Base-by-base conservation (phyloP, 805 yeast genomes). In the Jamesozyma lodderae region DNA sequence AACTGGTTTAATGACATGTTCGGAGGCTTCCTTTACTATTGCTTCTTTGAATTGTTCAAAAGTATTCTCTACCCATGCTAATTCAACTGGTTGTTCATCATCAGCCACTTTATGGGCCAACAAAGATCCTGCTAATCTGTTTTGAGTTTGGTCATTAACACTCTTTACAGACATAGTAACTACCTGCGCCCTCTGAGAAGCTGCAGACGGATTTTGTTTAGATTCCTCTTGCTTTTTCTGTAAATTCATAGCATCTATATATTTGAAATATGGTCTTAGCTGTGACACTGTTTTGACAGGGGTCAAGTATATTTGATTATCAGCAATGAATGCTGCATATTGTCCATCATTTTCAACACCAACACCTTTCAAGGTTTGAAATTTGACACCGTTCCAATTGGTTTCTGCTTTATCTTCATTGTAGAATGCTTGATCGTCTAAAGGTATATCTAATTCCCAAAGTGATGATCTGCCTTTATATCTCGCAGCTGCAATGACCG, bases 141-240 rank as follows among this genome's bases (percentile, higher is more conserved):
- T 69, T 36, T 77, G 77, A 3, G 73, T 69, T 30, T 72, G 73
- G 46, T 73, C 79, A 22, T 70, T 66, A 1, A 74, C 59, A 18
- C 77, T 67, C 51, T 79, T 81, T 4, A 81, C 90, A 13, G 82
- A 70, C 85, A 81, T 77, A 36, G 84, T 87, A 21, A 82, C 81
- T 17, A 82, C 79, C 40, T 78, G 77, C 2, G 77, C 70, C 41
- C 69, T 62, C 38, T 59, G 66, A n/a, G 55, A 43, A 6, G 49
- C 48, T 15, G 59, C 62, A 24, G 62, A 30, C 6, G 55, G 46
- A 17, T 63, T 60, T 42, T 66, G 64, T 29, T 69, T 70, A 33
- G 67, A 66, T 36, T 60, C 63, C 26, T 60, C 53, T 51, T 67
- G 64, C 40, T 66, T 70, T 38, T 63, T 69, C 40, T 64, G 64